A percentile compares a stretch with the other conserved stretches of the same genome.
phyloP scores from a whole-genome alignment of 192 early-diverging fungal species.

The Coemansia reversa region DNA sequence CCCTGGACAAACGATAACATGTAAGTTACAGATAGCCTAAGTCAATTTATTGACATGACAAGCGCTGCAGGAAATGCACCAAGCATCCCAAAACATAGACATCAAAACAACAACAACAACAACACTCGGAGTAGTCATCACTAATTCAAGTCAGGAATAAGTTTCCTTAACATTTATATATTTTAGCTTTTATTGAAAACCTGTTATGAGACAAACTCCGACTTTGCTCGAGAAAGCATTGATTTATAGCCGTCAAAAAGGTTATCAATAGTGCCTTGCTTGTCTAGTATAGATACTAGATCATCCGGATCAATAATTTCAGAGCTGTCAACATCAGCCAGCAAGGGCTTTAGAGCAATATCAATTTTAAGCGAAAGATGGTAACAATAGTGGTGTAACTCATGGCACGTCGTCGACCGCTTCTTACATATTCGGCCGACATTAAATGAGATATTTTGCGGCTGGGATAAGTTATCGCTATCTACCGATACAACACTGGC shows the following conservation, averaged over 20 bases:
- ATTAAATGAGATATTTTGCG: slow-evolving; percentile 19
- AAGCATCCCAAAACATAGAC: no score
- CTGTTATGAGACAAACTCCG: slow-evolving; percentile 27
- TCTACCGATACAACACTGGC: slow-evolving; percentile 14
- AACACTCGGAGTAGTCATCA: no score
- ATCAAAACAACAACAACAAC: no score
- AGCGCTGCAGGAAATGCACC: no score
- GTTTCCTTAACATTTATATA: no score
- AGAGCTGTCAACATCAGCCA: background rate
- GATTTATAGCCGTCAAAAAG: slow-evolving; percentile 30
- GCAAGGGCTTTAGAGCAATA: slow-evolving; percentile 9
- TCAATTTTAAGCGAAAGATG: slow-evolving; percentile 28
- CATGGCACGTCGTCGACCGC: slow-evolving; percentile 35
- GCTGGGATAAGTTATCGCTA: slow-evolving; percentile 2
- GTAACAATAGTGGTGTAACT: slow-evolving; percentile 48
- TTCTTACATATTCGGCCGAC: slow-evolving; percentile 32
- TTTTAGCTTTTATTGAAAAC: no score
- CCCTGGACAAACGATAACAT: no score
- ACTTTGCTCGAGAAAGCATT: slow-evolving; percentile 28
- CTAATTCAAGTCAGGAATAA: no score
- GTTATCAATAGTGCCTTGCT: slow-evolving; percentile 18
- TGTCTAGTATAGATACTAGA: slow-evolving; percentile 37
- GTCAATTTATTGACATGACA: no score
- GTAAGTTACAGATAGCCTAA: no score
- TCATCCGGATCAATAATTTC: slow-evolving; percentile 22